Evolutionary conservation across 139 green algal genomes (phyloP).

Genomic region (Chlorella sorokiniana): DNA sequence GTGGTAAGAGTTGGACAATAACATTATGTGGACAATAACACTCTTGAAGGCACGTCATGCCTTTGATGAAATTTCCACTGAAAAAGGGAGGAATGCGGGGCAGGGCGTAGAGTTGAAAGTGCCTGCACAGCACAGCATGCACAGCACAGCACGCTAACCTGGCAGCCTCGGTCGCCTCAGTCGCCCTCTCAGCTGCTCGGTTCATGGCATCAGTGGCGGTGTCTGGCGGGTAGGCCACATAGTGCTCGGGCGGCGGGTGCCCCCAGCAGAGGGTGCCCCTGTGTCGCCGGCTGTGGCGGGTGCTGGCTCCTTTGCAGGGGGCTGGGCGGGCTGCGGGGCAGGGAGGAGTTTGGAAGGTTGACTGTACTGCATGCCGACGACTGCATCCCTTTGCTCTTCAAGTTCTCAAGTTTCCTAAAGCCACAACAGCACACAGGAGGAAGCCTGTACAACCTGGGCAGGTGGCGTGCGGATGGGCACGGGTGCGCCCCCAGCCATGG

Average conservation of each 20-base stretch:
- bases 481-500: constrained; percentile 6
- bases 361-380: too few species aligned
- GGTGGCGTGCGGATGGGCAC: background rate
- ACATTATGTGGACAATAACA: background rate
- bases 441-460: background rate
- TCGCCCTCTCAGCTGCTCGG: background rate
- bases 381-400: too few species aligned
- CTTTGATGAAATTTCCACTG: too few species aligned
- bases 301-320: background rate
- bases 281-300: background rate
- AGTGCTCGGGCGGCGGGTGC: background rate
- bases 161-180: background rate
- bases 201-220: constrained; percentile 2
- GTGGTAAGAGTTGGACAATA: background rate
- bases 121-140: background rate
- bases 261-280: background rate
- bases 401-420: too few species aligned
- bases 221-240: background rate
- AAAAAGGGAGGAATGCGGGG: too few species aligned
- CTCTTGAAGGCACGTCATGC: too few species aligned
- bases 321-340: too few species aligned
- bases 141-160: background rate
- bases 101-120: too few species aligned
- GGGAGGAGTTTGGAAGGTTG: too few species aligned
- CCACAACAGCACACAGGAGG: background rate